Conservation (phyloP, 345 rosid species). For the Corchorus olitorius region DNA sequence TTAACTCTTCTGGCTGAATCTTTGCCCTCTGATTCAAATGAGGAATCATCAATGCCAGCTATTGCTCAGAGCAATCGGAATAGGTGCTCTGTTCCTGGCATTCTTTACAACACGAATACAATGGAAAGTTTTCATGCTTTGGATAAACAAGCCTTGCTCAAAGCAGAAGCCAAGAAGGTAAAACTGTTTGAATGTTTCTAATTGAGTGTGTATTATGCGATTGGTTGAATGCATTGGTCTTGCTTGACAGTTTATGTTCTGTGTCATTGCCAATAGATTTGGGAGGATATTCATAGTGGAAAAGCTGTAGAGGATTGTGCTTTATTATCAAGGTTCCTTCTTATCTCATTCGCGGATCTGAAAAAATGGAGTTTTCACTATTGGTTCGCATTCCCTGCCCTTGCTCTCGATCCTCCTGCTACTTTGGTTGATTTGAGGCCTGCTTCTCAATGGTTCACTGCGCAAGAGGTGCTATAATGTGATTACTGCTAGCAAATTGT, state of each 20-base stretch:
- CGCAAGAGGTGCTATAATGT: constrained; percentile 56
- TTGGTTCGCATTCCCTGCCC: constrained; percentile 91
- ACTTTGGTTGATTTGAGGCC: constrained; percentile 64
- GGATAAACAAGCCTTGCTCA: constrained; percentile 64
- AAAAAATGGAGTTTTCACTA: constrained; percentile 89
- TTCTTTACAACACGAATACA: constrained; percentile 78
- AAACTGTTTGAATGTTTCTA: constrained; percentile 2
- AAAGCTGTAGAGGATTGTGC: constrained; percentile 74
- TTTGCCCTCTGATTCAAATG: constrained; percentile 46
- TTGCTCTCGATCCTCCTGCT: constrained; percentile 85
- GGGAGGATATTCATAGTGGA: constrained; percentile 86
- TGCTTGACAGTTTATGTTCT: neutral
- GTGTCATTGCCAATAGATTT: constrained; percentile 53
- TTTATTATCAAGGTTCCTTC: constrained; percentile 67
- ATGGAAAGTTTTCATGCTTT: constrained; percentile 65
- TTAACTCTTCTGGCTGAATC: constrained; percentile 77
- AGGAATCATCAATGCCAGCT: constrained; percentile 30
- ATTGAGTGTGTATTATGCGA: neutral
- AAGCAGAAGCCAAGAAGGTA: constrained; percentile 78
- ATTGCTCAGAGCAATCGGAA: constrained; percentile 61
- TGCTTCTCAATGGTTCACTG: constrained; percentile 72
- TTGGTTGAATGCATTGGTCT: neutral
- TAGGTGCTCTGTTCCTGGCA: constrained; percentile 79
- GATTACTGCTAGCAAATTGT: neutral
- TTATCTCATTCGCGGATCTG: constrained; percentile 85